Base-by-base conservation (phyloP, 2,329 filamentous ascomycete species). In the Venturia aucupariae region DNA sequence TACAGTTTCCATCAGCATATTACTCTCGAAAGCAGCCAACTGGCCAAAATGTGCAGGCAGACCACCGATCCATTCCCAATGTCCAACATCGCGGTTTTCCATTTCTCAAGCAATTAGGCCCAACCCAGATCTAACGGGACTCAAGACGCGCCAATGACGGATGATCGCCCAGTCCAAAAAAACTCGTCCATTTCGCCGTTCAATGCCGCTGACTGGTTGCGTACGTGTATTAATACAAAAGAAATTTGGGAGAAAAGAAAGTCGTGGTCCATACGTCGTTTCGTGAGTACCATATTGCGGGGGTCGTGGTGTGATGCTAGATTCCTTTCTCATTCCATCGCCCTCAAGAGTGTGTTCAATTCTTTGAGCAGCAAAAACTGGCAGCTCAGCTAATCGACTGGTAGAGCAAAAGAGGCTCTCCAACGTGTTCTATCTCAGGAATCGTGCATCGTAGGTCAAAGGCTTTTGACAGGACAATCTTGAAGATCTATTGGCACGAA, bases 371-470 rank as follows among this genome's bases (percentile, higher is more conserved):
- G 22, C 10, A 10, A 27, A 41, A 38, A n/a, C n/a, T n/a, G n/a
- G n/a, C 10, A 22, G 59, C n/a, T 60, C 59, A 60, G 35, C 59
- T 60, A 15, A 80, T 77, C 67, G 76, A 73, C 69, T 81, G 79
- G 69, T 99, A 99, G 68, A 99, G 84, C 59, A 99, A 83, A 61
- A 99, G 82, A 27, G 94, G 94, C 78, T 99, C 94, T 77, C 94
- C 94, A 65, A 97, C 89, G 75, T 97, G 95, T 78, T 97, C 93
- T 76, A 99, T 97, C 78, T 99, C 94, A 60, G 94, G 94, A 73
- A 99, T 97, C 38, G 94, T 99, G 81, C 94, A 99, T 77, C 97
- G 97, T 65, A 99, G 84, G 75, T 99, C 94, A 74, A 99, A 99
- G 1, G 94, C 94, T 79, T 99, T 99, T 68, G 93, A 96, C 30